These are phyloP conservation scores for Agrocybe pediades DNA, from an alignment of 768 basidiomycete species.

Conservation along the genomic window DNA sequence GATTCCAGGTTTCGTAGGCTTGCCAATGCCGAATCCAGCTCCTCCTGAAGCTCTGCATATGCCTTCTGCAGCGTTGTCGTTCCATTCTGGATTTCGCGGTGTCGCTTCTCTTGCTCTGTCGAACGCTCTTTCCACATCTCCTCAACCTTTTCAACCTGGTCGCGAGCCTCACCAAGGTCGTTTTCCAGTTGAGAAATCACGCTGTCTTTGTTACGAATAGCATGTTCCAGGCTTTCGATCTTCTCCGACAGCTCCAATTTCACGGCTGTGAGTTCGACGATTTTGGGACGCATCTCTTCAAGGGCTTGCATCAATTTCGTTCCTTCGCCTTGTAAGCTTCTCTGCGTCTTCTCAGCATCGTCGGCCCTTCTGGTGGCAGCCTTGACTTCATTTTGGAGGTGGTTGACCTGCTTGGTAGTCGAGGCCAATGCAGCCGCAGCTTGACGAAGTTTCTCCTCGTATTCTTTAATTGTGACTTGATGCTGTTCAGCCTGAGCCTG, in stretches of 20 bases:
- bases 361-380: conserved; percentile 67
- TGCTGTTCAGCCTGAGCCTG: conserved; percentile 47
- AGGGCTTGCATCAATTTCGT: conserved; percentile 77
- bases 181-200: conserved; percentile 64
- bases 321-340: conserved; percentile 76
- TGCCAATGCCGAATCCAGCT: conserved; percentile 55
- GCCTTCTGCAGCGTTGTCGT: conserved; percentile 63
- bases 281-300: conserved; percentile 85
- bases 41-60: conserved; percentile 61
- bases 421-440: conserved; percentile 54
- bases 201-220: conserved; percentile 55
- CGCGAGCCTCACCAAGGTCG: conserved; percentile 54
- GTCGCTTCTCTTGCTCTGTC: conserved; percentile 54
- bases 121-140: conserved; percentile 46
- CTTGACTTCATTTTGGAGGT: conserved; percentile 65
- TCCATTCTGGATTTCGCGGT: conserved; percentile 45
- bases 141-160: conserved; percentile 49
- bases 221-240: conserved; percentile 54
- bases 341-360: conserved; percentile 71
- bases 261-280: conserved; percentile 75
- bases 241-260: conserved; percentile 72
- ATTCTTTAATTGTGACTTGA: conserved; percentile 47
- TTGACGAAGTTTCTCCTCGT: conserved; percentile 61
- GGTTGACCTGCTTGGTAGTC: conserved; percentile 58
- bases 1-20: conserved; percentile 62